Evolutionary conservation across 2,329 filamentous ascomycete species (phyloP), one percentile per base, ranked within the genome.

Genomic region (Rhynchosporium graminicola): DNA sequence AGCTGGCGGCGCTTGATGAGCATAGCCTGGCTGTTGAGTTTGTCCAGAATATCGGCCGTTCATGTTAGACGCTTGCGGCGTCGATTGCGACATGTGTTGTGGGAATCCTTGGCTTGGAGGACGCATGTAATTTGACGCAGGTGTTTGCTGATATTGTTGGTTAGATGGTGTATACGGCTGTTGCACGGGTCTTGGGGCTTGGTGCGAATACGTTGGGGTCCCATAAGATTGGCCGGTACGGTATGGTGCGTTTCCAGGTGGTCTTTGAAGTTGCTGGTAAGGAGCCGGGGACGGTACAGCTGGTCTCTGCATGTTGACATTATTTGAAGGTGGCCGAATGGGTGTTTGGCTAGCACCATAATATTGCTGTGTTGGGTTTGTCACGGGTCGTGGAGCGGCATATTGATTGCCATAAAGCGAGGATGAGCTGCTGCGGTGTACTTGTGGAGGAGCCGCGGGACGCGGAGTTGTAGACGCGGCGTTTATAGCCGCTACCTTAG

Each of bases 381-480:
- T 55, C 36, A 63, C 47, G 50, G 67, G 58, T 42, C 69, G 54
- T 47, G 72, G 65, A n/a, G 71, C 46, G 13, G 71, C 62, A 56
- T 73, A 75, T 42, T 74, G 73, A 51, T 72, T 75, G 20, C 73
- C 73, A 61, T 74, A 75, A 9, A 73, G 61, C 6, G 69, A 65
- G 29, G 67, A 46, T 3, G 68, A 70, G 38, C 62, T 71, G 36
- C 65, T 65, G 40, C 70, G 71, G 58, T 72, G 72, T 33, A 67
- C 57, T 29, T 69, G 57, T 26, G 70, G 45, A 10, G 69, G 60
- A 42, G 62, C 62, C 26, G 64, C 57, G 33, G 68, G 63, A 6
- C 71, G 68, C 46, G 66, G 31, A 55, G 65, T 47, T 29, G 59
- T 59, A 15, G 68, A 64, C 31, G 68, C 55, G 26, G 67, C 58